A percentile compares a stretch with the other conserved stretches of the same genome.
phyloP scores from a whole-genome alignment of 2,329 filamentous ascomycete genomes.

The Coleophoma crateriformis region DNA sequence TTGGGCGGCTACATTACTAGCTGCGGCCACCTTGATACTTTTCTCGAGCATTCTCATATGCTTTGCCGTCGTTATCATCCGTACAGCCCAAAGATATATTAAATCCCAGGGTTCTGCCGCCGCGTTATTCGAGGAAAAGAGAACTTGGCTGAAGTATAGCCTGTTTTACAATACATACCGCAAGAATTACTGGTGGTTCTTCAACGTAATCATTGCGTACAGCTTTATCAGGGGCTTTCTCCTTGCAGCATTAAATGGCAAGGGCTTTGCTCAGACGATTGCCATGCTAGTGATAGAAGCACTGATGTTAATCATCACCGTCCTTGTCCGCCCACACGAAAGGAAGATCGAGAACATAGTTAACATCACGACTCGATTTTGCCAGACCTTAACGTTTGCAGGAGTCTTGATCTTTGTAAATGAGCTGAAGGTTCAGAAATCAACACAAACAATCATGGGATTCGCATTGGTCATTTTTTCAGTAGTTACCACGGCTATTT shows the following conservation, averaged over 20 bases:
- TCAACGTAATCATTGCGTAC: conserved; percentile 80
- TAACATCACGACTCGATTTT: conserved; percentile 82
- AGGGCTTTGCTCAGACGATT: conserved; percentile 72
- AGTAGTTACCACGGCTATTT: conserved; percentile 68
- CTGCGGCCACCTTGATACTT: conserved; percentile 69
- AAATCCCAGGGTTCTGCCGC: conserved; percentile 63
- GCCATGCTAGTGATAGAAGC: conserved; percentile 71
- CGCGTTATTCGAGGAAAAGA: conserved; percentile 77
- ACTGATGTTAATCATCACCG: conserved; percentile 60
- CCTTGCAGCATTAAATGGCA: conserved; percentile 75
- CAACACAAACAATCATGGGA: conserved; percentile 85
- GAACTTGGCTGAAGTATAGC: conserved; percentile 87
- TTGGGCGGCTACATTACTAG: conserved; percentile 80
- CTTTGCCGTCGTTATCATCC: conserved; percentile 78
- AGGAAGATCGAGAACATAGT: conserved; percentile 81
- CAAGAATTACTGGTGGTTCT: conserved; percentile 91
- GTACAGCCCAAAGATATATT: conserved; percentile 67
- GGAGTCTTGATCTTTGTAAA: conserved; percentile 90
- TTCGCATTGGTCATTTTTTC: conserved; percentile 85
- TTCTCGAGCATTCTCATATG: conserved; percentile 74
- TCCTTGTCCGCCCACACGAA: conserved; percentile 80
- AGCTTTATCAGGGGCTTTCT: conserved; percentile 80
- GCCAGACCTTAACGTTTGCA: conserved; percentile 77
- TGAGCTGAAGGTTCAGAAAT: conserved; percentile 77
- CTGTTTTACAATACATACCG: conserved; percentile 93